These are phyloP conservation scores for Massarina eburnea DNA, from an alignment of 2,329 filamentous ascomycete species.

Conservation along the genomic window DNA sequence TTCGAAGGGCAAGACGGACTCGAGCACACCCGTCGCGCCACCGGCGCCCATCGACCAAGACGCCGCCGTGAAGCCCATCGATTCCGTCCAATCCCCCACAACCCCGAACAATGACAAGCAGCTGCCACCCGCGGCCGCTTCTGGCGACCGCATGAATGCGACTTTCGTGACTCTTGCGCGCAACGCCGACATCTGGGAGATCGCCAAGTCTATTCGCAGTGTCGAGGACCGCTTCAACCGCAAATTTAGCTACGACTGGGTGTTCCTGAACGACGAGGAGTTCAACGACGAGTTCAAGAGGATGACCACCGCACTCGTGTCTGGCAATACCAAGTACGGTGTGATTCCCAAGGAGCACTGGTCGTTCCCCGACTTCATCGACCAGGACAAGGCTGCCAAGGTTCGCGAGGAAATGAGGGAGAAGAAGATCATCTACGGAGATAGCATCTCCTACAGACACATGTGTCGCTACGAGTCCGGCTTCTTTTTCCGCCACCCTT, in stretches of 20 bases:
- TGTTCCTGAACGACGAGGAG: constrained; percentile 94
- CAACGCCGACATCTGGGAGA: constrained; percentile 94
- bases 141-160: constrained; percentile 84
- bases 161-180: constrained; percentile 96
- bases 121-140: constrained; percentile 51
- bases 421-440: constrained; percentile 96
- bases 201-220: constrained; percentile 91
- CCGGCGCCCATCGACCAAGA: background rate
- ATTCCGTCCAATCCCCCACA: constrained; percentile 23
- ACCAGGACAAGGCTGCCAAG: constrained; percentile 87
- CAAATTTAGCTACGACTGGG: constrained; percentile 98
- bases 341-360: constrained; percentile 89
- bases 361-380: constrained; percentile 95
- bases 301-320: constrained; percentile 85
- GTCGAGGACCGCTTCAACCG: constrained; percentile 98
- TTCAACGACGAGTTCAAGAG: constrained; percentile 95
- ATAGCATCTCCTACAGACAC: constrained; percentile 95
- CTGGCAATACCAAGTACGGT: constrained; percentile 88
- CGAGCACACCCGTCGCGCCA: constrained; percentile 10
- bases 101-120: constrained; percentile 36
- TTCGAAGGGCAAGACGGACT: constrained; percentile 17
- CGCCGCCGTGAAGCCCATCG: background rate
- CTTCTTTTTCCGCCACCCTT: constrained; percentile 94
- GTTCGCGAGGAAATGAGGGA: constrained; percentile 92
- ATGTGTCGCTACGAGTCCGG: constrained; percentile 99